Base-by-base conservation (phyloP, 2,329 filamentous ascomycete genomes). In the Pseudophaeomoniella oleicola region DNA sequence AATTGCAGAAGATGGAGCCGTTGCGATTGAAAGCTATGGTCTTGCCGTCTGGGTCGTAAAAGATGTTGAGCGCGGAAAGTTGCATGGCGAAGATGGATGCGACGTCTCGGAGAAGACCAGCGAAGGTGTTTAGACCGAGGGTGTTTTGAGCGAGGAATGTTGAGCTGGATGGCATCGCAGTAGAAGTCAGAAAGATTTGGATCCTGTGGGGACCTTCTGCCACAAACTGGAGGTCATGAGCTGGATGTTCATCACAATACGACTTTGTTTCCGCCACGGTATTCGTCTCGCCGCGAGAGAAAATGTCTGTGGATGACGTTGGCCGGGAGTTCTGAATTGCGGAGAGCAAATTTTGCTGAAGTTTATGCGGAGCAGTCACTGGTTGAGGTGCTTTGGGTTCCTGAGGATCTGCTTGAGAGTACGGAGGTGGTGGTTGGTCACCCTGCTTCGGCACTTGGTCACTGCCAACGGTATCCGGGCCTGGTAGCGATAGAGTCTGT, bases 21-120 rank as follows among this genome's bases (percentile, higher is more conserved):
- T 70, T 74, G 5, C 73, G 72, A 54, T 98, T 98, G 67, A 98
- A 98, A 0, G 88, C 90, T 43, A 98, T 94, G 0, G 85, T 87
- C 38, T 72, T 74, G 3, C 85, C 82, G 3, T 63, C 59, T 30
- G 79, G 73, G 48, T 94, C 87, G 49, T 86, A 85, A 61, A 88
- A 96, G 35, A 96, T 81, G 53, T 92, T 88, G 39, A 96, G 56
- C 3, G 76, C 75, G 19, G 71, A 65, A 0, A 72, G 65, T 1
- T 73, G 66, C 16, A 96, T 67, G 2, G 72, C 69, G 55, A 94
- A 96, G 9, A 92, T 69, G 22, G 63, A 64, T 2, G 73, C 78
- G 9, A 85, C 67, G 11, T 87, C 80, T 17, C 71, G 62, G 5
- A 94, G 66, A 4, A 93, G 53, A 2, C 56, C 55, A 5, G 81